phyloP scores from a whole-genome alignment of 345 rosid species.

The Lepidium didymum region DNA sequence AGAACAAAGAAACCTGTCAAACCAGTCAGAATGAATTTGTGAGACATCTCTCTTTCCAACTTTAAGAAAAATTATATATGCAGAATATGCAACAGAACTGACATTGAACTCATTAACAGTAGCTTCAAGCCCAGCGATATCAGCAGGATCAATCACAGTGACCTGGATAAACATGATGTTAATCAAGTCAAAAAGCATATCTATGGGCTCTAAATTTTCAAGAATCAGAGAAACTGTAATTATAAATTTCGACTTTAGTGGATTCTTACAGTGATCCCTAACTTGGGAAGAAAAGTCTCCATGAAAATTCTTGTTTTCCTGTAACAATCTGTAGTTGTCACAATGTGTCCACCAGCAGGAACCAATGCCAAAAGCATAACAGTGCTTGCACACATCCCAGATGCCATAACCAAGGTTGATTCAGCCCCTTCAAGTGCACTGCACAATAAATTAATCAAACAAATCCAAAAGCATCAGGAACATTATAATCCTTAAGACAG shows the following conservation, averaged over 20 bases:
- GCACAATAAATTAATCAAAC: slow-evolving; percentile 8
- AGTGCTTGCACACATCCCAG: slow-evolving; percentile 98
- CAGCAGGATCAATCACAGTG: slow-evolving; percentile 95
- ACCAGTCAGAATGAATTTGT: neutral
- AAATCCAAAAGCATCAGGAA: neutral
- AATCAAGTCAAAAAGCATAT: neutral
- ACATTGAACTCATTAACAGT: slow-evolving; percentile 71
- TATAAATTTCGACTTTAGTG: neutral
- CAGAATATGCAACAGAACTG: slow-evolving; percentile 15
- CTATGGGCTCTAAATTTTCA: neutral
- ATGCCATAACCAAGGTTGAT: slow-evolving; percentile 88
- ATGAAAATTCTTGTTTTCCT: slow-evolving; percentile 94
- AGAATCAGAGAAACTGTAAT: neutral
- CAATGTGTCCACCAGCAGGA: slow-evolving; percentile 94
- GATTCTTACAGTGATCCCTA: slow-evolving; percentile 73
- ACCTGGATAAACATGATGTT: slow-evolving; percentile 52
- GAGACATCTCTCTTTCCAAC: neutral
- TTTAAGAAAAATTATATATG: neutral
- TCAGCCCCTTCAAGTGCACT: slow-evolving; percentile 98
- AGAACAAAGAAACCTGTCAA: slow-evolving; percentile 82
- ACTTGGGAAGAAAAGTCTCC: slow-evolving; percentile 81
- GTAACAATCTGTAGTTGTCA: slow-evolving; percentile 93
- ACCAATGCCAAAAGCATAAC: slow-evolving; percentile 89
- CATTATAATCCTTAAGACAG: neutral
- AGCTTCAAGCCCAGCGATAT: slow-evolving; percentile 63